Conservation (phyloP, 2,329 filamentous ascomycete species). For the Fusarium sambucinum region DNA sequence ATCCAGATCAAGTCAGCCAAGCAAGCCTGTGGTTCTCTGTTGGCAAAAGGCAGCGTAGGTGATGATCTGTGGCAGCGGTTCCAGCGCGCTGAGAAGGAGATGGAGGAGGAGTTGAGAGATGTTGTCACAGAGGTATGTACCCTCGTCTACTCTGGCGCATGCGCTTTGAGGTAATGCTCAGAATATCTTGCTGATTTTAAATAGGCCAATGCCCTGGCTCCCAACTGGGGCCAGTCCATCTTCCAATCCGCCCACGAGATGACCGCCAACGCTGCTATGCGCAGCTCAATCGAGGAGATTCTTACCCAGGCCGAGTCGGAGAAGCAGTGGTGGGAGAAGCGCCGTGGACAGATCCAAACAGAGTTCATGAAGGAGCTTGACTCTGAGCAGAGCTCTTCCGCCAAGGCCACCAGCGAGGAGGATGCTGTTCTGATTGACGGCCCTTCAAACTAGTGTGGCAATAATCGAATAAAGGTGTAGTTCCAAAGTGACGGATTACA, state of each 20-base stretch:
- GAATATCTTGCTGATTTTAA: slow-evolving; percentile 12
- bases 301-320: slow-evolving; percentile 78
- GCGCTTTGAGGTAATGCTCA: neutral
- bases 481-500: neutral
- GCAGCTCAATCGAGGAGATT: slow-evolving; percentile 79
- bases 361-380: slow-evolving; percentile 90
- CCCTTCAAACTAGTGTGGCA: slow-evolving; percentile 67
- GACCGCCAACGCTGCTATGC: slow-evolving; percentile 82
- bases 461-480: slow-evolving; percentile 51
- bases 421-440: slow-evolving; percentile 79
- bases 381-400: slow-evolving; percentile 62
- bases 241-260: slow-evolving; percentile 99
- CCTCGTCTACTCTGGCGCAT: neutral
- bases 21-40: slow-evolving; percentile 82
- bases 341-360: slow-evolving; percentile 76
- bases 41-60: slow-evolving; percentile 92
- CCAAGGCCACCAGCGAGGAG: slow-evolving; percentile 54
- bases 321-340: slow-evolving; percentile 93
- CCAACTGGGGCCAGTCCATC: slow-evolving; percentile 92
- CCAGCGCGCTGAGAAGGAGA: slow-evolving; percentile 92
- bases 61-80: slow-evolving; percentile 97
- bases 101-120: slow-evolving; percentile 94
- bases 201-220: slow-evolving; percentile 89
- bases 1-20: slow-evolving; percentile 90
- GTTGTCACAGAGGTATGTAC: slow-evolving; percentile 84